Evolutionary conservation across 495 filamentous ascomycete species (phyloP).

Genomic region (Neurospora sp.): DNA sequence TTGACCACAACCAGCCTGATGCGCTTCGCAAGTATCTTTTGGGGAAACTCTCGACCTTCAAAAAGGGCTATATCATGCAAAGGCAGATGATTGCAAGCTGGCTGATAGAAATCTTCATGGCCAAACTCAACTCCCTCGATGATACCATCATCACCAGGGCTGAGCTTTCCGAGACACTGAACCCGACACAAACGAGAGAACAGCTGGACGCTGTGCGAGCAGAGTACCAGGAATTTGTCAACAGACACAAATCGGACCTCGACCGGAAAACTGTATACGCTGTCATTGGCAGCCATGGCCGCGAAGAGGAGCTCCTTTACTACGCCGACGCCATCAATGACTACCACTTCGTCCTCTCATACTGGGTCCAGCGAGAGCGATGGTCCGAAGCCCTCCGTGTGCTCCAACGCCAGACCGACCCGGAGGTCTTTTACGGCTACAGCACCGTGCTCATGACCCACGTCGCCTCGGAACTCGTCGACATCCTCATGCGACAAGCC

Average conservation of each 20-base stretch:
- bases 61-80: conserved; percentile 82
- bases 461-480: conserved; percentile 69
- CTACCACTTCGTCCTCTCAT: conserved; percentile 86
- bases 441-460: conserved; percentile 93
- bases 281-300: conserved; percentile 88
- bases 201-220: conserved; percentile 57
- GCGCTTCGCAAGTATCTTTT: conserved; percentile 83
- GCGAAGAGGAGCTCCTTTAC: conserved; percentile 83
- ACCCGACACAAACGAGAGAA: conserved; percentile 56
- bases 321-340: conserved; percentile 83
- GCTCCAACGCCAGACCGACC: conserved; percentile 80
- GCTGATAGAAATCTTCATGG: conserved; percentile 95
- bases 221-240: conserved; percentile 84
- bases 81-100: conserved; percentile 89
- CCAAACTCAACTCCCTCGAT: conserved; percentile 87
- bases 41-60: conserved; percentile 71
- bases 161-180: conserved; percentile 63
- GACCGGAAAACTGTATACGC: conserved; percentile 91
- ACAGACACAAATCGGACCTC: conserved; percentile 71
- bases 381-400: conserved; percentile 86
- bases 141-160: conserved; percentile 88
- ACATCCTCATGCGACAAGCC: conserved; percentile 85
- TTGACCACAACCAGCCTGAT: conserved; percentile 83
- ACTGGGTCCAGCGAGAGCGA: conserved; percentile 94
- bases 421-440: conserved; percentile 91